Evolutionary conservation across 2,329 filamentous ascomycete genomes (phyloP), one percentile per base, ranked within the genome.

Genomic region (Balansia obtecta): DNA sequence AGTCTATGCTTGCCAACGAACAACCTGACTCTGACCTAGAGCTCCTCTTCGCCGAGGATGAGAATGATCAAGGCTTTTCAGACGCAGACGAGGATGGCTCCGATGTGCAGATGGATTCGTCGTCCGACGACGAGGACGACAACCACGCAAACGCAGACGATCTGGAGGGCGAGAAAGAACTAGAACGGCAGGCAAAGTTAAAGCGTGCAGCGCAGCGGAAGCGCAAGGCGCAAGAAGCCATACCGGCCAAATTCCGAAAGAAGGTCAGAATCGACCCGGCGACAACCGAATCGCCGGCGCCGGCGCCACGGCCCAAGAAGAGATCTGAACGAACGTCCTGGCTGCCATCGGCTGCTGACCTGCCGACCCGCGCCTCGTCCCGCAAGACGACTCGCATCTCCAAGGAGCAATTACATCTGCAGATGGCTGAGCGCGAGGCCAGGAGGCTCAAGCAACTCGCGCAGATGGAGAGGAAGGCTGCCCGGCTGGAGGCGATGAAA

Each of bases 21-120:
- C 82, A 83, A 54, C 82, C 82, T 45, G 82, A 80, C 55, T 76
- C 76, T 30, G 80, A 83, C 47, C 75, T 88, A n/a, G 82, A 86
- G 57, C 71, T 87, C 2, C 74, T 88, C n/a, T 88, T 88, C 58
- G 81, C 82, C 55, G 83, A 87, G 62, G 81, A 84, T 53, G 86
- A 80, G 51, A 74, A 85, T 52, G 82, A 86, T 58, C 73, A 73
- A 52, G 76, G 85, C 54, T 84, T 90, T 67, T 82, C 80, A 49
- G 85, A 89, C 59, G 79, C 75, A 7, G 83, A 80, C 44, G 76
- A 75, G 11, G 77, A 78, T 49, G 79, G 71, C 2, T 87, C 85
- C 1, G 91, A 96, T 62, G 82, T 87, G 57, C 83, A 87, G 45
- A 84, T 96, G 72, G 88, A 94, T 60, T 90, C 86, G 13, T 94